phyloP scores from a whole-genome alignment of 148 eudicot genomes.

The Amaranthus palmeri region DNA sequence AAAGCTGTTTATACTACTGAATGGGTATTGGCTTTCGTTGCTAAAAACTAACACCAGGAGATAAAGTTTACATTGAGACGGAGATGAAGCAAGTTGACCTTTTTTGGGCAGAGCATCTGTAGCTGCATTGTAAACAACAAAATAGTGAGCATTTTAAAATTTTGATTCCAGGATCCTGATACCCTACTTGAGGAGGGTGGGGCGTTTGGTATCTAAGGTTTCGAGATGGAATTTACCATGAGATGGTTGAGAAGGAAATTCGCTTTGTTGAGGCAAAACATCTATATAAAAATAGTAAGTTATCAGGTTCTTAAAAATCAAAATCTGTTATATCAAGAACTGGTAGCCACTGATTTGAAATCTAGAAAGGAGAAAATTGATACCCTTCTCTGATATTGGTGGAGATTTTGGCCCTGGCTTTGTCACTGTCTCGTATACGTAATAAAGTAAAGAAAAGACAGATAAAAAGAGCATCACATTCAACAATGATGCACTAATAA shows the following conservation, averaged over 20 bases:
- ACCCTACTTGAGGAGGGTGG: too few species aligned
- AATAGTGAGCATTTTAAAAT: too few species aligned
- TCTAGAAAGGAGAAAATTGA: background rate
- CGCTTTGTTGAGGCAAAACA: background rate
- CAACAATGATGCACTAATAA: background rate
- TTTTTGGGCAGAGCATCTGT: background rate
- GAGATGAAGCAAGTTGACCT: background rate
- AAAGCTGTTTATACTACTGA: background rate
- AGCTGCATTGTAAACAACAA: too few species aligned
- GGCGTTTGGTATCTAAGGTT: background rate
- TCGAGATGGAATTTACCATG: background rate
- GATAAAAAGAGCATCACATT: too few species aligned
- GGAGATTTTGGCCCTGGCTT: background rate
- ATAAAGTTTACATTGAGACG: too few species aligned
- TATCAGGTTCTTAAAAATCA: background rate
- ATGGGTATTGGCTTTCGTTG: too few species aligned
- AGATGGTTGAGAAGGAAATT: background rate
- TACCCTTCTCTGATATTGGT: constrained; percentile 12
- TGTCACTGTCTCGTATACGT: constrained; percentile 5
- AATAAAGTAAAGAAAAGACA: background rate
- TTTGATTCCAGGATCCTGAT: too few species aligned
- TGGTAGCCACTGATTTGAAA: background rate
- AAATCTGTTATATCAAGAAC: background rate
- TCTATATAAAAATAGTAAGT: background rate
- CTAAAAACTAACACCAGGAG: background rate